Evolutionary conservation across 2,329 filamentous ascomycete species (phyloP).

Genomic region (Trichothecium roseum): DNA sequence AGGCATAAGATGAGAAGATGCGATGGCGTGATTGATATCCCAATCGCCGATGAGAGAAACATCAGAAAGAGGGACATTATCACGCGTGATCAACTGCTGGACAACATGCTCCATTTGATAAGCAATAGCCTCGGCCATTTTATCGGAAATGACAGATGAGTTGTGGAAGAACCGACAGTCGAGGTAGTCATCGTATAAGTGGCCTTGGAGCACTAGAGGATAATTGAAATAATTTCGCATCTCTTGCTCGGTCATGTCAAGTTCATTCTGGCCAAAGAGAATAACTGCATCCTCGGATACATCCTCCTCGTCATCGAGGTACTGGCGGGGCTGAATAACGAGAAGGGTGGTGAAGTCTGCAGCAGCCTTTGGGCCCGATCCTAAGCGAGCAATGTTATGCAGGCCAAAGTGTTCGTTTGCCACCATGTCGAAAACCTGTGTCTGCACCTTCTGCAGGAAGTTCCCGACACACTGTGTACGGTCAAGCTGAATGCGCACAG

Average conservation of each 20-base stretch:
- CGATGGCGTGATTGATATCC: neutral
- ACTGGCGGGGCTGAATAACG: slow-evolving; percentile 6
- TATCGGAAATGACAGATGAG: neutral
- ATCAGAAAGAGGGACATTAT: neutral
- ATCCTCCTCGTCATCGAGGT: neutral
- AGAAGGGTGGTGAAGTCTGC: slow-evolving; percentile 9
- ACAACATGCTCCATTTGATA: neutral
- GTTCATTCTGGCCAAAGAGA: neutral
- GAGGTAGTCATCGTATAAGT: slow-evolving; percentile 4
- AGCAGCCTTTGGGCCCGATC: slow-evolving; percentile 4
- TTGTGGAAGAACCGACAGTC: slow-evolving; percentile 7
- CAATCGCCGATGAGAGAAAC: neutral
- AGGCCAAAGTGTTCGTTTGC: slow-evolving; percentile 10
- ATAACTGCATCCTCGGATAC: neutral
- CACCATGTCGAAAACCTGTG: slow-evolving; percentile 7
- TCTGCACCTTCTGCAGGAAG: slow-evolving; percentile 3
- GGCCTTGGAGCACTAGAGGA: slow-evolving; percentile 8
- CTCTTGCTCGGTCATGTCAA: slow-evolving; percentile 2
- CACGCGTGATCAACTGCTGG: neutral
- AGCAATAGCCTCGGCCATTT: neutral
- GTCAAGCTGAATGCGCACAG: slow-evolving; percentile 9
- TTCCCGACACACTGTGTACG: too few species aligned
- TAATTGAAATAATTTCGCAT: slow-evolving; percentile 10
- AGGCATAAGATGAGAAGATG: slow-evolving; percentile 20
- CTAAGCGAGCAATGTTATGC: slow-evolving; percentile 9